Percentiles rank a stretch among this genome's conserved stretches.
These are phyloP conservation scores for Aspergillaceae sp. DNA, from an alignment of 2,329 filamentous ascomycete species.

Conservation along the genomic window DNA sequence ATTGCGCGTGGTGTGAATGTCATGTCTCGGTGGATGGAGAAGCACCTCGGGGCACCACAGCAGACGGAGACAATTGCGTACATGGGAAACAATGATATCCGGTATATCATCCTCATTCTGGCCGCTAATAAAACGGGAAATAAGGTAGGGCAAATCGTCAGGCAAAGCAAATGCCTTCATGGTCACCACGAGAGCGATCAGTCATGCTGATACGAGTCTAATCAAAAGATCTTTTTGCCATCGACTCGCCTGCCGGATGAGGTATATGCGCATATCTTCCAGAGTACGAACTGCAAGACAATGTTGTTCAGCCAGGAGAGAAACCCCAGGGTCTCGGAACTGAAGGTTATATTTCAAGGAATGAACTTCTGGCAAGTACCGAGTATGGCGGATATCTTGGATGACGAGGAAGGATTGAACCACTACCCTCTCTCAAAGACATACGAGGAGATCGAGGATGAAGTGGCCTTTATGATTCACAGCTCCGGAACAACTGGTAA, in stretches of 20 bases:
- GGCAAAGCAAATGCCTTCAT: neutral
- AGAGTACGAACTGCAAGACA: no score
- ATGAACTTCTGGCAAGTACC: conserved; percentile 5
- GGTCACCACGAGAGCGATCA: neutral
- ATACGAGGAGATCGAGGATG: conserved; percentile 18
- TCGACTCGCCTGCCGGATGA: no score
- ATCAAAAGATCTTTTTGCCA: no score
- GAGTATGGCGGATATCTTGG: conserved; percentile 8
- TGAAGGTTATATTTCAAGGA: no score
- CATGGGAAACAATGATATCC: conserved; percentile 16
- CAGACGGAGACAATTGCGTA: conserved; percentile 14
- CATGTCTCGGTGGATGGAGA: conserved; percentile 15
- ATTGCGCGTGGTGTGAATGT: conserved; percentile 12
- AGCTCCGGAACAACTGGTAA: conserved; percentile 32
- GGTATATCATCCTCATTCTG: conserved; percentile 15
- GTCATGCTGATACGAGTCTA: conserved; percentile 1
- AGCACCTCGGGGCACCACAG: conserved; percentile 5
- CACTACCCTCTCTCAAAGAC: neutral
- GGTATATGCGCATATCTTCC: no score
- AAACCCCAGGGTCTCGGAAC: no score
- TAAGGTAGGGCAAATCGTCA: conserved; percentile 8
- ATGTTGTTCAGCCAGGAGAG: no score
- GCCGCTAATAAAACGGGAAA: conserved; percentile 19
- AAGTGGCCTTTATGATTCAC: conserved; percentile 22
- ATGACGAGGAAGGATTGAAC: conserved; percentile 1